phyloP scores from a whole-genome alignment of 2,329 filamentous ascomycete genomes.

The Penicillium sp. region DNA sequence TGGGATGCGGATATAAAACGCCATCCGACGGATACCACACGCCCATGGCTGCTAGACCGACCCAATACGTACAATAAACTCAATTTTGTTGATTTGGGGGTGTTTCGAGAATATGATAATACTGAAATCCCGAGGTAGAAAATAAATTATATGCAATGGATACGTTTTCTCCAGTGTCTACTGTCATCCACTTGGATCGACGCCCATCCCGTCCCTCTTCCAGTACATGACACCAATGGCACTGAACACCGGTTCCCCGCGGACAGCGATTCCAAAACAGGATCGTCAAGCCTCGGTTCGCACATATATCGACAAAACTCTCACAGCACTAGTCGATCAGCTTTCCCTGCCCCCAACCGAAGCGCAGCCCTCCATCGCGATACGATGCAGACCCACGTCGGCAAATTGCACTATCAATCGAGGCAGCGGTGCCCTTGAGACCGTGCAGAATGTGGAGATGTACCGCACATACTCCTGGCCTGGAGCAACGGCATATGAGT shows the following conservation, averaged over 20 bases:
- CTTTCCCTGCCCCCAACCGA: slow-evolving; percentile 23
- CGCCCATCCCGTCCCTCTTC: not conserved
- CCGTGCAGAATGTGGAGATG: slow-evolving; percentile 13
- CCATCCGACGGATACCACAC: not conserved
- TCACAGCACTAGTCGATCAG: slow-evolving; percentile 28
- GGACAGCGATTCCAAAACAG: not conserved
- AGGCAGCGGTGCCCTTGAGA: slow-evolving; percentile 29
- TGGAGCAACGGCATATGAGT: slow-evolving; percentile 54
- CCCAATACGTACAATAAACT: not conserved
- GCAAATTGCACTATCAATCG: slow-evolving; percentile 29
- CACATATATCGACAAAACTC: slow-evolving; percentile 30
- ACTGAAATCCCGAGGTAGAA: not conserved
- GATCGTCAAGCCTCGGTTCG: slow-evolving; percentile 20
- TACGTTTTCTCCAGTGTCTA: slow-evolving; percentile 1
- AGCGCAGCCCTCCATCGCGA: slow-evolving; percentile 28
- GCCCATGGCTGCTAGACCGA: not conserved
- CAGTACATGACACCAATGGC: slow-evolving; percentile 2
- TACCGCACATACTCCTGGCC: slow-evolving; percentile 52
- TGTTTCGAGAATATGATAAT: not conserved
- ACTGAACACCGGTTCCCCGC: not conserved
- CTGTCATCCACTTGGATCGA: not conserved
- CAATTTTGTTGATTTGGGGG: not conserved
- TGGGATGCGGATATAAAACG: not conserved
- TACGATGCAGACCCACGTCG: slow-evolving; percentile 28
- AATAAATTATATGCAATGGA: not conserved